phyloP scores from a whole-genome alignment of 2,329 filamentous ascomycete genomes.

The Plectosphaerella plurivora region DNA sequence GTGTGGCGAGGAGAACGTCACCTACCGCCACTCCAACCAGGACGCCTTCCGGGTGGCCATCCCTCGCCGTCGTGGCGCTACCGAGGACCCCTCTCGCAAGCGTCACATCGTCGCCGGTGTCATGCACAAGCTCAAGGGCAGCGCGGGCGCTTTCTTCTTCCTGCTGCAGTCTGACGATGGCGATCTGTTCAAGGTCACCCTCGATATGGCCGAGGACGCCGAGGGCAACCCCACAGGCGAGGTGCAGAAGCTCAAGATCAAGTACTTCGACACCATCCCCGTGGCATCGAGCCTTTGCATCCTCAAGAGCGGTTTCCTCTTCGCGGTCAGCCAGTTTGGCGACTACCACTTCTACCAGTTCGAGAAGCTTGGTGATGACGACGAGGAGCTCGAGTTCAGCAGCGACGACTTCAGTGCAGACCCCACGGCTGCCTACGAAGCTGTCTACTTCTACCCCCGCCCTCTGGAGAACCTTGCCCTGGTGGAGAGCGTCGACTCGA shows the following conservation, averaged over 20 bases:
- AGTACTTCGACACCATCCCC: conserved; percentile 96
- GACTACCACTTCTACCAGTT: conserved; percentile 97
- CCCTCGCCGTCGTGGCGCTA: conserved; percentile 78
- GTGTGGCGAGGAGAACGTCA: conserved; percentile 90
- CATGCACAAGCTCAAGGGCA: conserved; percentile 92
- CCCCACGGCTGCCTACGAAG: conserved; percentile 64
- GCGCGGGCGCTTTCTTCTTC: conserved; percentile 88
- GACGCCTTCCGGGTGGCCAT: conserved; percentile 85
- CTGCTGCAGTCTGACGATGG: conserved; percentile 93
- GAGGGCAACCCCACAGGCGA: conserved; percentile 75
- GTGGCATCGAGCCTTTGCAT: conserved; percentile 85
- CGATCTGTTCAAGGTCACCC: conserved; percentile 94
- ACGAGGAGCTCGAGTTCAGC: conserved; percentile 79
- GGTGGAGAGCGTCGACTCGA: conserved; percentile 78
- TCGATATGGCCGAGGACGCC: conserved; percentile 83
- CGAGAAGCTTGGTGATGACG: conserved; percentile 92
- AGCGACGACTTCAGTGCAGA: conserved; percentile 82
- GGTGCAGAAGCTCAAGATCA: conserved; percentile 81
- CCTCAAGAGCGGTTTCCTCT: conserved; percentile 92
- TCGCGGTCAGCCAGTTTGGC: conserved; percentile 85
- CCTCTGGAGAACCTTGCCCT: conserved; percentile 76
- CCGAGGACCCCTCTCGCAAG: conserved; percentile 89
- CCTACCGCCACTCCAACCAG: conserved; percentile 95
- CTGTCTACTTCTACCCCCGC: conserved; percentile 81
- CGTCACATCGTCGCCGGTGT: conserved; percentile 83